Evolutionary conservation across 208 protist genomes (phyloP).

Genomic region (Trypanosoma congolense): DNA sequence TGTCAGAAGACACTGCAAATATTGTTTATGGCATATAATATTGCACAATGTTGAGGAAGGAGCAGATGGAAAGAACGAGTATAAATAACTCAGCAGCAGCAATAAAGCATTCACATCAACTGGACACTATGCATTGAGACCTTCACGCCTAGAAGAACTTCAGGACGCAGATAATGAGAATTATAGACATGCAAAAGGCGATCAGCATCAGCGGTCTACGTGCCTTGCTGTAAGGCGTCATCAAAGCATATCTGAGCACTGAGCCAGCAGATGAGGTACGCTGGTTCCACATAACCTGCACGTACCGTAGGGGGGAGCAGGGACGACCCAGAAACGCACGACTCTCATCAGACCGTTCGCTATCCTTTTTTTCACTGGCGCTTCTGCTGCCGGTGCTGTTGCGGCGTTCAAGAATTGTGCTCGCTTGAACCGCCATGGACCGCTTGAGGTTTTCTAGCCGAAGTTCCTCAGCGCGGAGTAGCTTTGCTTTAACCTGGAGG

Average conservation of each 20-base stretch:
- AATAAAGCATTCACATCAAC: too few species aligned
- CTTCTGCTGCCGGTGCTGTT: constrained; percentile 2
- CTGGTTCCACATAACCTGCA: constrained; percentile 18
- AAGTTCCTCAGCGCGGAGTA: constrained; percentile 40
- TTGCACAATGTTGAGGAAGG: too few species aligned
- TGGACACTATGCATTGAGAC: too few species aligned
- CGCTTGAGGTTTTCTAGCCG: constrained; percentile 55
- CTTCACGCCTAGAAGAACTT: not conserved
- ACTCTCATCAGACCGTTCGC: too few species aligned
- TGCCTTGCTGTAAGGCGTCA: not conserved
- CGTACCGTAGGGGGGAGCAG: constrained; percentile 2
- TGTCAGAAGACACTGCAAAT: too few species aligned
- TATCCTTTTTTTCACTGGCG: constrained; percentile 3
- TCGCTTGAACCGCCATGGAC: constrained; percentile 63
- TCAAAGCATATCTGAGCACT: not conserved
- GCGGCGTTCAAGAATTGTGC: constrained; percentile 34
- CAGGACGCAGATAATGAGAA: not conserved
- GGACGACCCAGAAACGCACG: too few species aligned
- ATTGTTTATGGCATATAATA: too few species aligned
- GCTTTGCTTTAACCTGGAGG: constrained; percentile 25
- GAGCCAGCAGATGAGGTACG: not conserved
- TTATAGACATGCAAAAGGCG: constrained; percentile 1
- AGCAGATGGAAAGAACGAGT: too few species aligned
- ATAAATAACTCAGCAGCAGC: too few species aligned
- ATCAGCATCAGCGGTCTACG: not conserved